Evolutionary conservation across 345 rosid species (phyloP), one percentile per base, ranked within the genome.

Genomic region (Dipteronia dyeriana): DNA sequence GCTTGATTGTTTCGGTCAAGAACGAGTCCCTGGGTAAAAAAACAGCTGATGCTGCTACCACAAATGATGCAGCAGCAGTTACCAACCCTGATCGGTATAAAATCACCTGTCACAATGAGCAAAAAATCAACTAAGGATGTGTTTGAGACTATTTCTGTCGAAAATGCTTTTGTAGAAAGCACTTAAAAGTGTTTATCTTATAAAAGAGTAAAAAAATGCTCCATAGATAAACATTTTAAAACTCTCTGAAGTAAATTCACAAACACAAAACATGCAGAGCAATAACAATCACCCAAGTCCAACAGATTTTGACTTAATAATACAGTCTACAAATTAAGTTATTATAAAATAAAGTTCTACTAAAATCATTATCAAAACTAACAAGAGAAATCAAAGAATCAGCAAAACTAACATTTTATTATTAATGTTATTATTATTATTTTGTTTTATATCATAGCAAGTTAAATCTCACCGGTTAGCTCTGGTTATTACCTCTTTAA

Each of bases 21-120:
- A 70, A 82, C 31, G 90, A 84, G 53, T 86, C 83, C 12, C 53
- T 82, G 1, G 98, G 96, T 76, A 93, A 56, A 79, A 93, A 91
- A 0, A 96, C 95, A 75, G 87, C 78, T 1, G 99, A 91, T 70
- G 97, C 90, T 63, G 94, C 98, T n/a, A 80, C 83, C 26, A 93
- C 92, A 76, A 93, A 91, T 1, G 98, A 87, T 23, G 93, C 80
- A 78, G 98, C 96, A 59, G 91, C 90, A 7, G 97, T 95, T 9
- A 95, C 97, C 56, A 95, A 69, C 31, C 99, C 97, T 34, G 91
- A 83, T 75, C 99, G 86, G 82, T 95, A 95, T 26, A 90, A 83
- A 80, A 95, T 62, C 82, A 95, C 99, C 98, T 95, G 89, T 75
- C 74, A 75, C 70, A 67, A 43, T 9, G 65, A 66, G 19, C 66